These are phyloP conservation scores for Boletus sp. DNA, from an alignment of 768 basidiomycete species.

Conservation along the genomic window DNA sequence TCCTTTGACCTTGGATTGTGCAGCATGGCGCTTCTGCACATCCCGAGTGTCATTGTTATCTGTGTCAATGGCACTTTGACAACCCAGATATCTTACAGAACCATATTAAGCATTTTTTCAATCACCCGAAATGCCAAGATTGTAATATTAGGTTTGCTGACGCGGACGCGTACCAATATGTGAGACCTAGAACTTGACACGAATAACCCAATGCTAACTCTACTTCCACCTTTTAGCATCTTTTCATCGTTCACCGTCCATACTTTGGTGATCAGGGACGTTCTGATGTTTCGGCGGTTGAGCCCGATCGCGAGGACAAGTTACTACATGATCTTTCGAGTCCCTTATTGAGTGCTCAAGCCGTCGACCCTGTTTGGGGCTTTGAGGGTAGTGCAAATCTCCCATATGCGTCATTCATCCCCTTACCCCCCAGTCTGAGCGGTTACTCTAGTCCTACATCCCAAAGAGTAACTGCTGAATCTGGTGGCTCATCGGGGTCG, in stretches of 20 bases:
- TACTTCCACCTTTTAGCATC: conserved; percentile 16
- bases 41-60: conserved; percentile 32
- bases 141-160: conserved; percentile 44
- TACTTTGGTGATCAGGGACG: conserved; percentile 7
- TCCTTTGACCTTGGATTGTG: conserved; percentile 10
- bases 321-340: not conserved
- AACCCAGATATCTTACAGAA: conserved; percentile 33
- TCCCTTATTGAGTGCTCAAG: conserved; percentile 11
- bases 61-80: conserved; percentile 41
- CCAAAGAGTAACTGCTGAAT: conserved; percentile 19
- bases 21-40: conserved; percentile 32
- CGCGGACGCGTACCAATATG: conserved; percentile 35
- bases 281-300: not conserved
- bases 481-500: conserved; percentile 12
- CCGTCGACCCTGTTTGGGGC: conserved; percentile 23
- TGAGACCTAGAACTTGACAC: conserved; percentile 17
- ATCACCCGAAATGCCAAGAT: conserved; percentile 43
- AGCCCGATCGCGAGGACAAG: conserved; percentile 1
- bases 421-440: conserved; percentile 30
- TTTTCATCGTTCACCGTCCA: conserved; percentile 28
- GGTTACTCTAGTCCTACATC: conserved; percentile 31
- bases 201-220: not conserved
- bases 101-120: conserved; percentile 41
- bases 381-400: conserved; percentile 16
- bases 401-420: conserved; percentile 28